These are phyloP conservation scores for Cryptosporidium muris DNA, from an alignment of 169 alveolate genomes.

Conservation along the genomic window DNA sequence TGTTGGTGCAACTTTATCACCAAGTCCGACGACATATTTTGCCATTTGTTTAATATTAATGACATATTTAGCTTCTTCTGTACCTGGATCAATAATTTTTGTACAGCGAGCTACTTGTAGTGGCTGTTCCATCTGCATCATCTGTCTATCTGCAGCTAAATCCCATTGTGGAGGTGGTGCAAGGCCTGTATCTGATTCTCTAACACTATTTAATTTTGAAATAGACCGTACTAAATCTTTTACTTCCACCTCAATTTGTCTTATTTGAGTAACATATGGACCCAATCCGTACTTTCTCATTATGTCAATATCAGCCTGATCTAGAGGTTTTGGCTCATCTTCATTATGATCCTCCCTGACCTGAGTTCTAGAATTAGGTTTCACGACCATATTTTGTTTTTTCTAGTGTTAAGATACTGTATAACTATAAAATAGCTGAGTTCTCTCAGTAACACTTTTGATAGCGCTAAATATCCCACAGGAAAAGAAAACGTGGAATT, in stretches of 20 bases:
- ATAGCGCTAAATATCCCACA: no score
- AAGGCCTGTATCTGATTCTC: constrained; percentile 99
- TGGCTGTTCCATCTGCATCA: constrained; percentile 94
- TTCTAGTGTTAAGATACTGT: background rate
- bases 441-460: no score
- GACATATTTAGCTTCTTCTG: constrained; percentile 96
- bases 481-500: no score
- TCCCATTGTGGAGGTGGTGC: constrained; percentile 99
- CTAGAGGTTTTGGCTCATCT: constrained; percentile 73
- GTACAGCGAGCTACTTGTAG: constrained; percentile 98
- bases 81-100: constrained; percentile 95
- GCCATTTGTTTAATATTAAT: constrained; percentile 96
- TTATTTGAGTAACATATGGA: constrained; percentile 84
- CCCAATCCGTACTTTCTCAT: constrained; percentile 88
- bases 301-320: constrained; percentile 85
- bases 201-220: constrained; percentile 83
- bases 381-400: constrained; percentile 28
- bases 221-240: constrained; percentile 75
- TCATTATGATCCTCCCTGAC: constrained; percentile 27
- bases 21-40: constrained; percentile 97
- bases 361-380: background rate
- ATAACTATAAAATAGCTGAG: no score
- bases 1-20: constrained; percentile 98
- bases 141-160: constrained; percentile 94
- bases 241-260: constrained; percentile 79